phyloP scores from a whole-genome alignment of 2,329 filamentous ascomycete genomes.

The Sclerotinia borealis region DNA sequence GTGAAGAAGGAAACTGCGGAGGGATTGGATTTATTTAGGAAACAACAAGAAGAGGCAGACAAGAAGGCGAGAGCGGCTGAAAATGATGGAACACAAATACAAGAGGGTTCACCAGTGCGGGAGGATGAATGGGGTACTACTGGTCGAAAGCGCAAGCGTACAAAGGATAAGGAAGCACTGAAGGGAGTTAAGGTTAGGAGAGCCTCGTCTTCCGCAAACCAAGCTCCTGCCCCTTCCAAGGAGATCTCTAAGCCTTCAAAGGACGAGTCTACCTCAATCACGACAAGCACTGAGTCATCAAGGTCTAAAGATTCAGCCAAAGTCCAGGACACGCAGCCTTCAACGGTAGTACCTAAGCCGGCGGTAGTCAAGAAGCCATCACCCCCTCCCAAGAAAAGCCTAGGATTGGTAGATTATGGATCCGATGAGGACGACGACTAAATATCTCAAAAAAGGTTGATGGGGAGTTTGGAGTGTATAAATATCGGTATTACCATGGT shows the following conservation, averaged over 20 bases:
- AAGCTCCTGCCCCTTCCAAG: constrained; percentile 4
- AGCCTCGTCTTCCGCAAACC: constrained; percentile 23
- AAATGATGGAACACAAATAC: constrained; percentile 15
- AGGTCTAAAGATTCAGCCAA: not conserved
- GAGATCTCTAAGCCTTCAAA: constrained; percentile 2
- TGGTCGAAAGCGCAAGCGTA: constrained; percentile 36
- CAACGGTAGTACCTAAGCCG: not conserved
- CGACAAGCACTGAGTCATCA: not conserved
- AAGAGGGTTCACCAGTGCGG: constrained; percentile 18
- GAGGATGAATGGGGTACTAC: constrained; percentile 34
- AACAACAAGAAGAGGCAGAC: constrained; percentile 39
- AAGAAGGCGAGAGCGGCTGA: constrained; percentile 26
- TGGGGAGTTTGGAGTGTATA: not conserved
- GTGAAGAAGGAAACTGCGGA: constrained; percentile 51
- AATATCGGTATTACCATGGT: not conserved
- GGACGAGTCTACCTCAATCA: not conserved
- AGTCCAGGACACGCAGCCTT: not conserved
- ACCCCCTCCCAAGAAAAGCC: constrained; percentile 20
- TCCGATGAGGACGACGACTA: constrained; percentile 45
- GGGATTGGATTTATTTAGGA: constrained; percentile 49
- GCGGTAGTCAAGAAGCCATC: constrained; percentile 8
- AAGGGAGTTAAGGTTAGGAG: constrained; percentile 31
- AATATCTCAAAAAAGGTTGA: not conserved
- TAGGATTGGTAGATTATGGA: constrained; percentile 49
- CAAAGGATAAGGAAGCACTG: constrained; percentile 35